phyloP scores from a whole-genome alignment of 306 rosid genomes.

The Prunus padus region DNA sequence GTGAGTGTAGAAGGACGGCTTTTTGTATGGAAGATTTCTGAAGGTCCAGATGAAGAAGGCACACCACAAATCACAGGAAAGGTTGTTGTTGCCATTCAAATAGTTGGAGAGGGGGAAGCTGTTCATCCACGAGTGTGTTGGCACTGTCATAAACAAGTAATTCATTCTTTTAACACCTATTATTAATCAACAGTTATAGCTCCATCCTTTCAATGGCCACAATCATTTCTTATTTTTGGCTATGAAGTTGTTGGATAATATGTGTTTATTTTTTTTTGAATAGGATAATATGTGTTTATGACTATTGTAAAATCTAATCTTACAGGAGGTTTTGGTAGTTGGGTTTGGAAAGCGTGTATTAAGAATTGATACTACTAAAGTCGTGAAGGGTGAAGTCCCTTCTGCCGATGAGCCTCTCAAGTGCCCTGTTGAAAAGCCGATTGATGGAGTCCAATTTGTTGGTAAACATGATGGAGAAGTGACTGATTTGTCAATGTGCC shows the following conservation, averaged over 20 bases:
- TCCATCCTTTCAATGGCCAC: background rate
- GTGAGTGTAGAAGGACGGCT: slow-evolving; percentile 88
- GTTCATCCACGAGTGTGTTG: slow-evolving; percentile 91
- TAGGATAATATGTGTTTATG: background rate
- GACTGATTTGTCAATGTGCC: slow-evolving; percentile 98
- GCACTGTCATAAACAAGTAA: slow-evolving; percentile 99
- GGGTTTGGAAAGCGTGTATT: slow-evolving; percentile 81
- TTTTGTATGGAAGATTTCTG: slow-evolving; percentile 91
- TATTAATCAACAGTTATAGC: background rate
- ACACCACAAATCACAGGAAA: slow-evolving; percentile 84
- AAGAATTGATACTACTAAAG: slow-evolving; percentile 91
- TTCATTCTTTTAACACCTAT: slow-evolving; percentile 9
- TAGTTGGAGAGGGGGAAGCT: slow-evolving; percentile 73
- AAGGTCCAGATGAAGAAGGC: slow-evolving; percentile 93
- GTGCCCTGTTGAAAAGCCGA: slow-evolving; percentile 78
- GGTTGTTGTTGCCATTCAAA: slow-evolving; percentile 71
- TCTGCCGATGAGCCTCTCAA: slow-evolving; percentile 77
- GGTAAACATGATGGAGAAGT: slow-evolving; percentile 94
- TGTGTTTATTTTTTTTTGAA: background rate
- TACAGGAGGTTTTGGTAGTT: slow-evolving; percentile 90
- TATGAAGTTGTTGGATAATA: slow-evolving; percentile 8
- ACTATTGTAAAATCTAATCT: slow-evolving; percentile 25
- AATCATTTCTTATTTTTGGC: background rate
- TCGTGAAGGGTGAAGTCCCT: slow-evolving; percentile 65
- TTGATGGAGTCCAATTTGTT: slow-evolving; percentile 92